phyloP scores from a whole-genome alignment of 225 moss, liverwort and hornwort species.

The Marchantia paleacea region DNA sequence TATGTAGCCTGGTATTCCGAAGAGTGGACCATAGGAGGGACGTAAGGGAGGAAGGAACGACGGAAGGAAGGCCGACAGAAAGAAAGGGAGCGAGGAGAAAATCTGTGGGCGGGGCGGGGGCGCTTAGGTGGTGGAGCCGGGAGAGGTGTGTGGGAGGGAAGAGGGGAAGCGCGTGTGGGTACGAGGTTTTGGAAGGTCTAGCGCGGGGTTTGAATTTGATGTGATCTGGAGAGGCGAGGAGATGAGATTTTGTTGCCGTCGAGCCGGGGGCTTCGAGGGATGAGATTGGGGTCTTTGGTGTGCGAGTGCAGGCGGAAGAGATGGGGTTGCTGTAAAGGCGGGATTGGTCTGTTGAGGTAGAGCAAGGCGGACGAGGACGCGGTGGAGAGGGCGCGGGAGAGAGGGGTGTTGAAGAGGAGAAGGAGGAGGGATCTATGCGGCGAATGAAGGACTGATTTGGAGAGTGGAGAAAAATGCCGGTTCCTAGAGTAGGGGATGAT shows the following conservation, averaged over 20 bases:
- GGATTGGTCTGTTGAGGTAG: conserved; percentile 1
- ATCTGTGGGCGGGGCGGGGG: not conserved
- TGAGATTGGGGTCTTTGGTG: not conserved
- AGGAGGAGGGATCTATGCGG: conserved; percentile 24
- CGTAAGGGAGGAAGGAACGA: not conserved
- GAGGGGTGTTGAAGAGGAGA: not conserved
- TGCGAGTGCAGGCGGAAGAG: not conserved
- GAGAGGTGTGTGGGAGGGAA: not conserved
- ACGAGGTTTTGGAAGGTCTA: not conserved
- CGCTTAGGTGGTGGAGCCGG: no score
- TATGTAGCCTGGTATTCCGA: not conserved
- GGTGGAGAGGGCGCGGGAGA: not conserved
- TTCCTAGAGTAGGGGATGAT: conserved; percentile 43
- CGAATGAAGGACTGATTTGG: conserved; percentile 5
- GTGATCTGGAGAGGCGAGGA: not conserved
- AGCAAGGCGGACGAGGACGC: not conserved
- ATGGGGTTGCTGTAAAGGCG: not conserved
- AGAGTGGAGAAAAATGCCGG: conserved; percentile 39
- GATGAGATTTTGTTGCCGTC: not conserved
- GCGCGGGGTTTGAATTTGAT: conserved; percentile 2
- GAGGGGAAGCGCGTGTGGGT: not conserved
- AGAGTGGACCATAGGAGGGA: not conserved
- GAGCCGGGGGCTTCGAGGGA: not conserved
- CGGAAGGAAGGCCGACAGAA: not conserved
- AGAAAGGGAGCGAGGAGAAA: not conserved